Percentiles rank a stretch among this genome's conserved stretches.
Evolutionary conservation across 140 eudicot genomes (phyloP).

Genomic region (Flaveria floridana): DNA sequence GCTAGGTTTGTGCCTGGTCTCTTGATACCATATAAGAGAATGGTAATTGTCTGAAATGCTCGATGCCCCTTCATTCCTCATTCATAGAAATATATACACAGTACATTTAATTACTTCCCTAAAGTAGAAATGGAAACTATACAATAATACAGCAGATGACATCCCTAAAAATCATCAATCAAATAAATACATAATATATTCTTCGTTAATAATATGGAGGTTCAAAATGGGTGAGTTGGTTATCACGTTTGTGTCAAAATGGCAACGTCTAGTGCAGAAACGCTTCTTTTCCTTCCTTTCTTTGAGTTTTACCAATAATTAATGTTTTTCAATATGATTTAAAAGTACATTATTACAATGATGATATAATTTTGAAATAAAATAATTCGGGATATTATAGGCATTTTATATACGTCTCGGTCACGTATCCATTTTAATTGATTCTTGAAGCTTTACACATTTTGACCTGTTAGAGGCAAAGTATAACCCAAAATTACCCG

Average conservation of each 20-base stretch:
- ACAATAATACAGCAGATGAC: no score
- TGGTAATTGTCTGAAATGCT: no score
- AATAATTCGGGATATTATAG: neutral
- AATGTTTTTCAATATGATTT: neutral
- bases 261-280: neutral
- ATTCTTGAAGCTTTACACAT: neutral
- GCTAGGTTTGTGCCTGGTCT: no score
- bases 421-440: neutral
- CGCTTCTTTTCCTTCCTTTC: neutral
- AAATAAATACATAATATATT: no score
- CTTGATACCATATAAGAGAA: no score
- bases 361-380: neutral
- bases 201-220: neutral
- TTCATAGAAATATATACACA: no score
- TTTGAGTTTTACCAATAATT: neutral
- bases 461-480: constrained; percentile 9
- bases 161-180: no score
- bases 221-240: neutral
- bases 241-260: neutral
- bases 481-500: neutral
- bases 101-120: no score
- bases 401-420: neutral
- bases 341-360: neutral
- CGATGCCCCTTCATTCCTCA: no score
- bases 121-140: no score